Evolutionary conservation across 2,329 filamentous ascomycete genomes (phyloP), one percentile per base, ranked within the genome.

Genomic region (Pyrenophora graminea): DNA sequence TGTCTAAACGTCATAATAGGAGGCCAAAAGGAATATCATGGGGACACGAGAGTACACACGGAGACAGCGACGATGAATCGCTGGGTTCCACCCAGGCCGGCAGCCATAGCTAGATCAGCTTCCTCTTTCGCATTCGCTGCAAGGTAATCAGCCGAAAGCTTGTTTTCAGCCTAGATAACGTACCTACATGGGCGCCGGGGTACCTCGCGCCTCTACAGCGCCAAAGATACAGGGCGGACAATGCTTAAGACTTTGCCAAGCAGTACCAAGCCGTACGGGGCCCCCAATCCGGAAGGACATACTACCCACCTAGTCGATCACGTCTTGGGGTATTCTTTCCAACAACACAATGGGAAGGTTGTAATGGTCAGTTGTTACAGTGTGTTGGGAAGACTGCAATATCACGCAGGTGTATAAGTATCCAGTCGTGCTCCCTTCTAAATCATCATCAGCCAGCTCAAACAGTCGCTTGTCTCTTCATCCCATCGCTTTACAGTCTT

Each of bases 391-490:
- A 43, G 30, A 33, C 6, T 21, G 23, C 31, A 30, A 9, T 27
- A 23, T 17, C 32, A 15, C 5, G 6, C n/a, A 33, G 15, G 15
- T 30, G 32, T 57, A 57, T 57, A 57, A 57, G 51, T 52, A 55
- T 38, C 21, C n/a, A 39, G 31, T 34, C 18, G 9, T 32, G 31
- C 34, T 21, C 36, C 45, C 40, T 30, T 25, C 32, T 23, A 23
- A 27, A 27, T 23, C 33, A 47, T 43, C 48, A 49, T 37, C 41
- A 45, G 33, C 36, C 40, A 52, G 33, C 46, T 38, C 55, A 55
- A 33, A 48, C 54, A 57, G 54, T 55, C 51, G 51, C 54, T 56
- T 54, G 37, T 42, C 38, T 51, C 51, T 51, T 51, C 41, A 47
- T 46, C 40, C 32, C 43, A 43, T 44, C 45, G 39, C 43, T 48